Evolutionary conservation across 148 eudicot genomes (phyloP).

Genomic region (Diospyros kaki): DNA sequence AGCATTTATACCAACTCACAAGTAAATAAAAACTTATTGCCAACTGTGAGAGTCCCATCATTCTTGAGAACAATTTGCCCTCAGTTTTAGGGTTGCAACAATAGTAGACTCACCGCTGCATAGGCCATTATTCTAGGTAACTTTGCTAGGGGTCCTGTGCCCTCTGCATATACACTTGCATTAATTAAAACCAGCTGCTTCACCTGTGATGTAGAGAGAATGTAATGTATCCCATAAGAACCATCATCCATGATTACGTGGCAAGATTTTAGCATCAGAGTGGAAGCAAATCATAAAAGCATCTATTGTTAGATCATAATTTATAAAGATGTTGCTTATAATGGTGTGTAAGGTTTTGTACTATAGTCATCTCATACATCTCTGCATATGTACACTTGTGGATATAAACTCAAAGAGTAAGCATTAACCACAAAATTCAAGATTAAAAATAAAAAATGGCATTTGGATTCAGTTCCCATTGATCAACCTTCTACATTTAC

Average conservation of each 20-base stretch:
- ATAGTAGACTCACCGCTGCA: constrained; percentile 54
- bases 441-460: background rate
- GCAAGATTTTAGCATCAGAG: background rate
- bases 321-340: background rate
- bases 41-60: background rate
- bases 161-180: constrained; percentile 68
- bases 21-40: background rate
- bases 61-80: background rate
- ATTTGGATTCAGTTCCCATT: too few relatives aligned
- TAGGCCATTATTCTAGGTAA: constrained; percentile 62
- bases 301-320: background rate
- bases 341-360: background rate
- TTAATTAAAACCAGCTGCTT: constrained; percentile 67
- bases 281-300: constrained; percentile 2
- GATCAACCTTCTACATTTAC: too few relatives aligned
- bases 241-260: background rate
- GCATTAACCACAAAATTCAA: background rate
- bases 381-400: background rate
- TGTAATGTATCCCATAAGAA: background rate
- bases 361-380: background rate
- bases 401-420: background rate
- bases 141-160: constrained; percentile 48
- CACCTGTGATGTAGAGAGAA: constrained; percentile 40
- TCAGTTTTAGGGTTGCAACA: background rate
- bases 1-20: background rate